Evolutionary conservation across 2,329 filamentous ascomycete species (phyloP), one percentile per base, ranked within the genome.

Genomic region (Salinomyces thailandicus): DNA sequence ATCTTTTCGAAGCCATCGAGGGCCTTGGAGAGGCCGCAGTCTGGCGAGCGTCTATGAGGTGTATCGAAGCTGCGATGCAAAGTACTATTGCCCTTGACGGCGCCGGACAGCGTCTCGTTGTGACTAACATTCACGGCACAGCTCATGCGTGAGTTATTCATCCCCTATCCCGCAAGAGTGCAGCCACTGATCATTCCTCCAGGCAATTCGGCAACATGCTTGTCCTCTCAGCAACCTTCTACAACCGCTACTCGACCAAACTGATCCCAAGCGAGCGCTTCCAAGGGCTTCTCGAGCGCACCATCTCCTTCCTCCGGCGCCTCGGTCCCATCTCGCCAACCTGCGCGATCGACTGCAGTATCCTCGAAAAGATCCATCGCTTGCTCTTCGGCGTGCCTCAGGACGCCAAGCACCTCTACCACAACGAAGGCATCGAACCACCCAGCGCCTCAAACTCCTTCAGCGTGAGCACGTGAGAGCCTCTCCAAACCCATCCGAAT

Each of bases 121-220:
- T 96, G 37, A 96, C 89, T n/a, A 96, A 95, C 43, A 79, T 94
- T 16, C 93, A 94, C 61, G 87, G 89, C 35, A 96, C 89, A 13
- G 82, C 86, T 44, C 89, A 95, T 69, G 87, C 89, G 84, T 93
- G 82, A 75, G 85, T 39, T 77, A 2, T 24, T 31, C 18, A n/a
- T 11, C 19, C 27, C 15, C 16, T 16, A 31, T 31, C 5, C 9
- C 9, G n/a, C 22, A 26, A 26, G 22, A 26, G 9, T 26, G 22
- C 9, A 2, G n/a, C 9, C n/a, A 8, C 9, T n/a, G 9, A 26
- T 9, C 22, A 62, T 42, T 24, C 38, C 11, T 24, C 26, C 35
- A 93, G 87, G 5, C 91, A 98, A 85, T 98, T 93, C 67, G 89
- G 91, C 40, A 96, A 96, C 57, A 75, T 95, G 53, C 69, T 96